Base-by-base conservation (phyloP, 2,329 filamentous ascomycete genomes). In the Elsinoe necatrix region DNA sequence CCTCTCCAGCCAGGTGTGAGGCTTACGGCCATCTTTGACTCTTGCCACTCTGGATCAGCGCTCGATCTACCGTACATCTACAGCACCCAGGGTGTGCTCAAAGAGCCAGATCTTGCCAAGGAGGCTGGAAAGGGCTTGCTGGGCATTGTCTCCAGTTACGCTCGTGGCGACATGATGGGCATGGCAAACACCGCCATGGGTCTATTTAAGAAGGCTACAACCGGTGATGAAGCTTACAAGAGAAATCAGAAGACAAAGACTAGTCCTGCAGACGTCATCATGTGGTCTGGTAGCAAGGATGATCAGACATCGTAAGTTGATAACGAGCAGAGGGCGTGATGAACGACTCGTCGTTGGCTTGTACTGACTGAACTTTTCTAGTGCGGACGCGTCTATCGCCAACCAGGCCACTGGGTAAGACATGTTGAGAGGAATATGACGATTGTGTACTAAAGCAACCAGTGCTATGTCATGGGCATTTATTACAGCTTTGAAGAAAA, bases 231-330 rank as follows among this genome's bases (percentile, higher is more conserved):
- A 34, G 85, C 85, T 16, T 85, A 90, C 71, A 80, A 95, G 73
- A 84, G 83, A 69, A 88, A 91, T 61, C 79, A 89, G 68, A 81
- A 86, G 63, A 97, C 92, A 41, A 95, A 95, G 75, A 97, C 93
- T 14, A 93, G 87, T 56, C 86, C 91, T 1, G 93, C 93, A 39
- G 93, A 98, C 72, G 93, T 98, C 29, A 83, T 98, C 69, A 95
- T 96, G 88, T 95, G 91, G 87, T 95, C 89, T 60, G 93, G 93
- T 57, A 95, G 89, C 75, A 96, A 95, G 73, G 93, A 98, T 68
- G 83, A 85, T 60, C 93, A 97, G 73, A 98, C 93, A 63, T 91
- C 87, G 85, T 89, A 77, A 75, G 86, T 84, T 65, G 31, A n/a
- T 4, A 31, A 34, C 9, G 3, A 47, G 47, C 11, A 16, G 20